Conservation (phyloP, 2,329 filamentous ascomycete species). For the Monosporascus sp. region DNA sequence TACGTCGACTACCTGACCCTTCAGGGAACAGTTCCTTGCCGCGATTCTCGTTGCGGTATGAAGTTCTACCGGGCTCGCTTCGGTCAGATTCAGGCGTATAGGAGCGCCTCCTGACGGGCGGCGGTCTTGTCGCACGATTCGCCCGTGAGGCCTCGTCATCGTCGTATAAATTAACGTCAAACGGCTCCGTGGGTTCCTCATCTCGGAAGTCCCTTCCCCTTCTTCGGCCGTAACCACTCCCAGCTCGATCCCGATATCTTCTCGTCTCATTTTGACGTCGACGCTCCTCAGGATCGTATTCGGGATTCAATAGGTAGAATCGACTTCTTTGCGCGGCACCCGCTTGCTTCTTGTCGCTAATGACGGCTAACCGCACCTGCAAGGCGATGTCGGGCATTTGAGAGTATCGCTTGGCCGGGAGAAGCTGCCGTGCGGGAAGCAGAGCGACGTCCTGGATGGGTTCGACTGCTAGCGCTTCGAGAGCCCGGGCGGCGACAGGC, state of each 20-base stretch:
- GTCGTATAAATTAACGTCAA: constrained; percentile 77
- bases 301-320: constrained; percentile 89
- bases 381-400: constrained; percentile 64
- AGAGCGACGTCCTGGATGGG: constrained; percentile 48
- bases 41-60: constrained; percentile 34
- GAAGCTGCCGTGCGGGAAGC: constrained; percentile 55
- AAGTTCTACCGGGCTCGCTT: constrained; percentile 12
- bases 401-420: constrained; percentile 64
- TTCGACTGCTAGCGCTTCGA: constrained; percentile 46
- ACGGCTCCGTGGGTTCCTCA: constrained; percentile 50
- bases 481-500: constrained; percentile 45
- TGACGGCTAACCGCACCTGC: constrained; percentile 67
- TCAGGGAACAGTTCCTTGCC: constrained; percentile 61
- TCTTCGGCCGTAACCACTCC: constrained; percentile 22
- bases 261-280: constrained; percentile 51
- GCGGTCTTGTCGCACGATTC: constrained; percentile 19
- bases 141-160: constrained; percentile 48
- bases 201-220: constrained; percentile 29
- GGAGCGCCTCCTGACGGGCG: constrained; percentile 29
- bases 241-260: constrained; percentile 57
- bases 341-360: constrained; percentile 71
- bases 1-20: constrained; percentile 21
- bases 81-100: constrained; percentile 23
- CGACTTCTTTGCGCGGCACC: constrained; percentile 77
- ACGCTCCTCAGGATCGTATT: constrained; percentile 75